These are phyloP conservation scores for Pontederia crassipes DNA, from an alignment of 176 grass and related monocot species.

Conservation along the genomic window DNA sequence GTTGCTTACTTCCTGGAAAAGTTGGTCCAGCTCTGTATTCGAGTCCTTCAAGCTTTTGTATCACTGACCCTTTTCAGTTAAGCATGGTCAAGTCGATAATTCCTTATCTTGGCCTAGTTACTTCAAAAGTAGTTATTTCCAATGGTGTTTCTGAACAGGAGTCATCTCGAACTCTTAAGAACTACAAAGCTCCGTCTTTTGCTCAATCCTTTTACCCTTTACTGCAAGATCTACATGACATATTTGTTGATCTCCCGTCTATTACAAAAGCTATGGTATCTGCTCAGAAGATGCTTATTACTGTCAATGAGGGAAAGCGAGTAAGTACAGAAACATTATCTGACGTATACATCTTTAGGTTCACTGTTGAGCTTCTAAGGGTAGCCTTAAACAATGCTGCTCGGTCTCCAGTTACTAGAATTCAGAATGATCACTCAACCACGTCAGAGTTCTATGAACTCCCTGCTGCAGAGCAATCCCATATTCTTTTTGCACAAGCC, in stretches of 20 bases:
- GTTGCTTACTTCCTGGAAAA: constrained; percentile 37
- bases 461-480: constrained; percentile 59
- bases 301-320: constrained; percentile 48
- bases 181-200: constrained; percentile 54
- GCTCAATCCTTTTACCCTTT: constrained; percentile 73
- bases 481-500: constrained; percentile 50
- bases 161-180: constrained; percentile 19
- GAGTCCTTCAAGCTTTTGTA: constrained; percentile 35
- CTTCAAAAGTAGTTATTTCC: constrained; percentile 27
- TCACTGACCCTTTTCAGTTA: constrained; percentile 41
- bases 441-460: constrained; percentile 32
- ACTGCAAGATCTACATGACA: constrained; percentile 62
- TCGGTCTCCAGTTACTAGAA: not conserved
- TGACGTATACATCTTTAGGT: constrained; percentile 65
- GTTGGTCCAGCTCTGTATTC: constrained; percentile 29
- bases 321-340: constrained; percentile 52
- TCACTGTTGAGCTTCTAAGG: constrained; percentile 77
- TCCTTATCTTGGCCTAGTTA: constrained; percentile 37
- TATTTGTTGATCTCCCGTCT: constrained; percentile 65
- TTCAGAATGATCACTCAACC: constrained; percentile 1
- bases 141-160: constrained; percentile 17
- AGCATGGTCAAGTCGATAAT: constrained; percentile 43
- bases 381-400: constrained; percentile 39
- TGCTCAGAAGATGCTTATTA: constrained; percentile 55
- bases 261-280: constrained; percentile 68